Conservation (phyloP, 108 stramenopile species). For the Schizochytrium sp. region DNA sequence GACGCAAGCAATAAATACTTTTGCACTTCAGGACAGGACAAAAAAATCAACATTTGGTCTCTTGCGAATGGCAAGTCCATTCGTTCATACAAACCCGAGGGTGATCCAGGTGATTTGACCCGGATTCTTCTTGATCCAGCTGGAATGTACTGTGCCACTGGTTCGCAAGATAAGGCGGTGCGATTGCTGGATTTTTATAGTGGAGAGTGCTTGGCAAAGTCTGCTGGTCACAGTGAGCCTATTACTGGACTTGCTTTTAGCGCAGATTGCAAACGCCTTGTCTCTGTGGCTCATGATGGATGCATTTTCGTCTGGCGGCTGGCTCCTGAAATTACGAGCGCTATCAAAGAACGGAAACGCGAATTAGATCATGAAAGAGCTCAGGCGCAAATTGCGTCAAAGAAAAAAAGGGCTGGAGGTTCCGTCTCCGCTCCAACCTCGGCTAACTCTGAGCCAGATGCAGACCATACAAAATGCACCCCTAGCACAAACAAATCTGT, state of each 20-base stretch:
- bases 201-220: constrained; percentile 63
- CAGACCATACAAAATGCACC: neutral
- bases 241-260: constrained; percentile 64
- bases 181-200: constrained; percentile 65
- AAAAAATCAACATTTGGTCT: constrained; percentile 58
- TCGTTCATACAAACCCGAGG: constrained; percentile 7
- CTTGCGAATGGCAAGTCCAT: constrained; percentile 35
- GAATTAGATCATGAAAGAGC: constrained; percentile 47
- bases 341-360: constrained; percentile 61
- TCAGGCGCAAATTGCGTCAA: neutral
- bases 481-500: neutral
- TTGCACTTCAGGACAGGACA: constrained; percentile 63
- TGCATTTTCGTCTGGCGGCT: constrained; percentile 69
- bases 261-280: constrained; percentile 63
- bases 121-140: constrained; percentile 64
- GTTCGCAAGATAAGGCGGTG: constrained; percentile 61
- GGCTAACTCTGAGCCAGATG: neutral
- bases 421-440: neutral
- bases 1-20: constrained; percentile 68
- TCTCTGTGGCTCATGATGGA: constrained; percentile 60
- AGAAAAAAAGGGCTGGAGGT: neutral
- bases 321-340: constrained; percentile 33
- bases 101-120: constrained; percentile 45
- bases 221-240: constrained; percentile 61
- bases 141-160: constrained; percentile 65